A percentile compares a stretch with the other conserved stretches of the same genome.
Conservation (phyloP, 176 grass and related monocot species). For the Hordeum marinum region DNA sequence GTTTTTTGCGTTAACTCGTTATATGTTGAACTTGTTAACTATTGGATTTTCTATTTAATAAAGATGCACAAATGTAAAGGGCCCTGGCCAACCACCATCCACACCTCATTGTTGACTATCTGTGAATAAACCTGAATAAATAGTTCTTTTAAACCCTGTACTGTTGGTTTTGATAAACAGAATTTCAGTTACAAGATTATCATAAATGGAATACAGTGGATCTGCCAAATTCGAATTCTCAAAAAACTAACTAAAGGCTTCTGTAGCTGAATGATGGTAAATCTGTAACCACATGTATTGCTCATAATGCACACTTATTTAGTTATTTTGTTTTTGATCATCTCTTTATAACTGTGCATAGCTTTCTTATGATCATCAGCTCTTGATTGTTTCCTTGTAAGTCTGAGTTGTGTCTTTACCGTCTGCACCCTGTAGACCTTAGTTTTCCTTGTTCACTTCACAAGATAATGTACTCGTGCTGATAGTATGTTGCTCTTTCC, state of each 20-base stretch:
- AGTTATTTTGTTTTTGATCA: conserved; percentile 1
- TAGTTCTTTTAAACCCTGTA: too few species aligned
- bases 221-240: conserved; percentile 12
- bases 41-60: background rate
- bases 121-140: too few species aligned
- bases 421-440: background rate
- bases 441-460: background rate
- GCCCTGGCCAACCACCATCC: background rate
- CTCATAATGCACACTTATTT: background rate
- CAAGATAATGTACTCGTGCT: background rate
- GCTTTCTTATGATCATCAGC: background rate
- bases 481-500: conserved; percentile 22
- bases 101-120: background rate
- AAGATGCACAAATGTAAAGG: background rate
- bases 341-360: background rate
- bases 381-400: background rate
- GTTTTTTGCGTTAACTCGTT: background rate
- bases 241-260: background rate
- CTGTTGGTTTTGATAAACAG: conserved; percentile 17
- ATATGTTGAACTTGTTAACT: background rate
- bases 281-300: background rate
- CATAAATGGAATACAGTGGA: background rate
- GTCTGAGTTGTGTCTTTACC: background rate
- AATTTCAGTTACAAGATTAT: conserved; percentile 12
- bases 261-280: background rate